Base-by-base conservation (phyloP, 2,329 filamentous ascomycete species). In the Aulographum hederae region DNA sequence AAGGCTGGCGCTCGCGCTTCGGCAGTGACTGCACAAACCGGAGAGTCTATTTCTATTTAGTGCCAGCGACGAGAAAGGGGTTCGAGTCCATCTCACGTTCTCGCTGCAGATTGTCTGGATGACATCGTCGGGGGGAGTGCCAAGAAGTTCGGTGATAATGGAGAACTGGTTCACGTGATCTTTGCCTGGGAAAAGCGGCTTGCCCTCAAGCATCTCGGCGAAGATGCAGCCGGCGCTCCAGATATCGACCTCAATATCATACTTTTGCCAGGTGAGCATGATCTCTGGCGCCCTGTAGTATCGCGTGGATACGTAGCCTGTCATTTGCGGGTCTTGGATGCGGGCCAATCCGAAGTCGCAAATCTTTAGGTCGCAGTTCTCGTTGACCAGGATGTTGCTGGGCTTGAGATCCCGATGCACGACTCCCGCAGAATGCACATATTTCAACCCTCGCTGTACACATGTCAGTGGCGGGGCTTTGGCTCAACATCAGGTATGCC, bases 241-340 rank as follows among this genome's bases (percentile, higher is more conserved):
- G 52, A 98, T 93, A 53, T 98, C 89, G 36, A 98, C 89, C 61
- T 95, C 89, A 30, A 95, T 76, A 45, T 98, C 89, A 59, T 98
- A 98, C 63, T 98, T 98, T 65, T 98, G 89, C 89, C 89, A 98
- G 41, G 89, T 95, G 52, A 98, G 82, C 89, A 98, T 98, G 52
- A 98, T 98, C 58, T 98, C 89, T 13, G 89, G 89, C 6, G 89
- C 89, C 48, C 89, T 76, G 67, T 98, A 98, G 67, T 98, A 98
- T 65, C 89, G 69, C 39, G 89, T 98, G 30, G 89, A 95, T 38
- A 98, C 89, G 52, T 98, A 98, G 44, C 89, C 89, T 26, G 89
- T 98, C 89, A 98, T 98, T 60, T 98, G 89, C 21, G 89, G 89
- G 51, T 98, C 89, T 55, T 98, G 89, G 47, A 98, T 93, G 56